Evolutionary conservation across 1,284 basidiomycete genomes (phyloP), one percentile per base, ranked within the genome.

Genomic region (Hemileia vastatrix): DNA sequence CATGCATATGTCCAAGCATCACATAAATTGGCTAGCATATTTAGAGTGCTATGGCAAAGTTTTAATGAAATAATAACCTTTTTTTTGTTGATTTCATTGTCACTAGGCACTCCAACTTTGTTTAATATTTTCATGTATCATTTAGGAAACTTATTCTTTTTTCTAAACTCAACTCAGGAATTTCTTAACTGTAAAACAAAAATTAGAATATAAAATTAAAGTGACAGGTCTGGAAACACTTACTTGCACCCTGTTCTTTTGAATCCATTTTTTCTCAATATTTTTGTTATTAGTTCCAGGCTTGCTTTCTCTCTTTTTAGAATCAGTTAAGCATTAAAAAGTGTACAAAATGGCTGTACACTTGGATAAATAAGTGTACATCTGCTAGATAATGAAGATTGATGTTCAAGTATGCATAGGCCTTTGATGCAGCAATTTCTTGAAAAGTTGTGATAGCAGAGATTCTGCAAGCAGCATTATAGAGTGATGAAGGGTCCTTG

Each of bases 301-400:
- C 32, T 36, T 59, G 13, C 15, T 51, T 59, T 0, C 1, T 15
- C 21, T 59, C 57, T 8, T 43, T 51, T n/a, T 59, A 33, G 21
- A 36, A 52, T 21, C 52, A 51, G 2, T 40, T 21, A 1, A 27
- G 1, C 6, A 18, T 19, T 19, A 50, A 49, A 31, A 43, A 59
- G 21, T 59, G 57, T 0, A 59, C 57, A n/a, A 51, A 59, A 21
- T 59, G 57, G 27, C 52, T 59, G 27, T 59, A 59, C 4, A 33
- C 57, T 24, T 24, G 27, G 1, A 54, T 54, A 1, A 54, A 27
- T 2, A 61, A 24, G 23, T 15, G 32, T 2, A 61, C 43, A 24
- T 43, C 13, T 6, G 19, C 45, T 3, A 31, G 6, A 33, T 61
- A 49, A 11, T 54, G 47, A 9, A 9, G 15, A 3, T 49, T 61